These are phyloP conservation scores for Mycena crocata DNA, from an alignment of 768 basidiomycete species.

Conservation along the genomic window DNA sequence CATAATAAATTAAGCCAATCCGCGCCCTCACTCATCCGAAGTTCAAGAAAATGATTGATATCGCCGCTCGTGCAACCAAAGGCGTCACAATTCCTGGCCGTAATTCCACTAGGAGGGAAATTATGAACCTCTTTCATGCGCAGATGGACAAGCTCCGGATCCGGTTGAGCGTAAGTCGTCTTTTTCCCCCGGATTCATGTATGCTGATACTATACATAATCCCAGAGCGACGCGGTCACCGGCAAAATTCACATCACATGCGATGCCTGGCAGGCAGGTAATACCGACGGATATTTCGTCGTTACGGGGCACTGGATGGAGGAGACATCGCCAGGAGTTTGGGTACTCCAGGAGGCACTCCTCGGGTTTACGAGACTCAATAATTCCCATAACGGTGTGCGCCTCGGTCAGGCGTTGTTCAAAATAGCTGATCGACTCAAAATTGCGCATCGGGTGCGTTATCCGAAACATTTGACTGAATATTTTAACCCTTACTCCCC, in stretches of 20 bases:
- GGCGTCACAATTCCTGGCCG: constrained; percentile 45
- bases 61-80: constrained; percentile 46
- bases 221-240: constrained; percentile 33
- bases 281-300: constrained; percentile 52
- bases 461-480: neutral
- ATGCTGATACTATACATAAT: constrained; percentile 5
- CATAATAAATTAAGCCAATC: constrained; percentile 33
- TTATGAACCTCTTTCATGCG: constrained; percentile 40
- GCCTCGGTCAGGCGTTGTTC: constrained; percentile 17
- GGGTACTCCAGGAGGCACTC: constrained; percentile 44
- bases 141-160: constrained; percentile 18
- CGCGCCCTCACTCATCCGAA: constrained; percentile 44
- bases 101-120: constrained; percentile 32
- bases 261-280: constrained; percentile 55
- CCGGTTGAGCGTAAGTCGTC: constrained; percentile 14
- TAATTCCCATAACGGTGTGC: constrained; percentile 19
- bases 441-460: constrained; percentile 44
- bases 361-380: constrained; percentile 14
- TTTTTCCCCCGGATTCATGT: constrained; percentile 7
- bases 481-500: neutral
- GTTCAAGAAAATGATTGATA: constrained; percentile 47
- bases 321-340: constrained; percentile 37
- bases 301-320: constrained; percentile 56
- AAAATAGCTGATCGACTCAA: constrained; percentile 41
- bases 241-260: constrained; percentile 50